Percentiles rank a stretch among this genome's conserved stretches.
Evolutionary conservation across 169 alveolate genomes (phyloP).

Genomic region (Plasmodium vinckei): DNA sequence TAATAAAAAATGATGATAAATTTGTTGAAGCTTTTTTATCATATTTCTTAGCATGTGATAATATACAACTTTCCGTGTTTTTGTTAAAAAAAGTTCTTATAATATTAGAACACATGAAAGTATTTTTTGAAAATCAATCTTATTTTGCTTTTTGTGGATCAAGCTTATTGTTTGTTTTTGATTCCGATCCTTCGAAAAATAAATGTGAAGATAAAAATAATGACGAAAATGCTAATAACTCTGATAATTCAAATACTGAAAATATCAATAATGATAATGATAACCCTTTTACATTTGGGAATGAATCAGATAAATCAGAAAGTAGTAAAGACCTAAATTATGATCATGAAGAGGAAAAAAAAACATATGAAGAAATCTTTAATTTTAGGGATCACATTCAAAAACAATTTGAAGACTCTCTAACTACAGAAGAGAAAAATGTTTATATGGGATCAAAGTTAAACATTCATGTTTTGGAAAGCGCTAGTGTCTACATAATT

Average conservation of each 20-base stretch:
- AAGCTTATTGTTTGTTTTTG: constrained; percentile 81
- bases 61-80: constrained; percentile 35
- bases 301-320: not conserved
- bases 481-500: constrained; percentile 79
- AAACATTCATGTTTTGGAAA: constrained; percentile 26
- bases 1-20: constrained; percentile 61
- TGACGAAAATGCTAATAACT: not conserved
- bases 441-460: constrained; percentile 21
- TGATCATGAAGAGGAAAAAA: constrained; percentile 19
- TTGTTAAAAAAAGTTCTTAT: constrained; percentile 72
- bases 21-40: constrained; percentile 73
- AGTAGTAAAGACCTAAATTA: not conserved
- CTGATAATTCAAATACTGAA: not conserved
- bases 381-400: constrained; percentile 31
- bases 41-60: constrained; percentile 74
- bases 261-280: not conserved
- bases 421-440: constrained; percentile 35
- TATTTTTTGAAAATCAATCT: constrained; percentile 77
- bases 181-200: constrained; percentile 71
- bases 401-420: constrained; percentile 44
- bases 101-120: constrained; percentile 61
- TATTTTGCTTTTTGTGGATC: constrained; percentile 82
- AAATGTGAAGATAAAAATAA: constrained; percentile 9
- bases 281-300: not conserved
- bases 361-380: constrained; percentile 35